Evolutionary conservation across 768 basidiomycete species (phyloP), one percentile per base, ranked within the genome.

Genomic region (Psilocybe sp.): DNA sequence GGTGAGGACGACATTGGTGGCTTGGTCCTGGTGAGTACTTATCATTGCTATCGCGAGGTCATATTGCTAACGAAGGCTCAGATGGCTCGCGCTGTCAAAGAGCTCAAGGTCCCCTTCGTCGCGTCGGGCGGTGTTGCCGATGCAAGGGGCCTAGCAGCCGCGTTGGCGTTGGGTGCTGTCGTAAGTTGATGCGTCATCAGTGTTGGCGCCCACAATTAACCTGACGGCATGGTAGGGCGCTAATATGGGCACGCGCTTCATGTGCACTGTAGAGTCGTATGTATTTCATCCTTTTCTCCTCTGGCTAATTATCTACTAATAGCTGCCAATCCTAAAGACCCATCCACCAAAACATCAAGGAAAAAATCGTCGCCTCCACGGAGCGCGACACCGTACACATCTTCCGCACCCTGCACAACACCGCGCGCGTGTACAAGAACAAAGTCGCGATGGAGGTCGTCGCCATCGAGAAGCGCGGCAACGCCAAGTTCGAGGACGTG

Each of bases 1-100:
- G 95, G 95, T 53, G 95, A 97, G 62, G 90, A 96, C 38, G 95
- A 97, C 62, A 88, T 97, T 18, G 89, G 90, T 3, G 89, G 88
- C 4, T 60, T 96, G 18, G 87, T 97, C 3, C 68, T 97, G 70
- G 92, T 92, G 56, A 36, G 63, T 20, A 13, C 18, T 14, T 20
- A 11, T 18, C n/a, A 33, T 1, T n/a, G 13, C 1, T 32, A 3
- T 6, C 33, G 18, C 20, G 5, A 34, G 34, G 1, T 18, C 35
- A 20, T 38, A 40, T 14, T 38, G 36, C 38, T 31, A 32, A 43
- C 44, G 31, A 37, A 41, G 13, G 5, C 53, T 11, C 57, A 93
- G 91, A 76, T 97, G 41, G 92, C 94, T 1, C 79, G 92, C 46
- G 92, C 94, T 1, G 89, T 86, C 1, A 80, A 88, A 57, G 90